Base-by-base conservation (phyloP, 345 rosid species). In the Isatis tinctoria region DNA sequence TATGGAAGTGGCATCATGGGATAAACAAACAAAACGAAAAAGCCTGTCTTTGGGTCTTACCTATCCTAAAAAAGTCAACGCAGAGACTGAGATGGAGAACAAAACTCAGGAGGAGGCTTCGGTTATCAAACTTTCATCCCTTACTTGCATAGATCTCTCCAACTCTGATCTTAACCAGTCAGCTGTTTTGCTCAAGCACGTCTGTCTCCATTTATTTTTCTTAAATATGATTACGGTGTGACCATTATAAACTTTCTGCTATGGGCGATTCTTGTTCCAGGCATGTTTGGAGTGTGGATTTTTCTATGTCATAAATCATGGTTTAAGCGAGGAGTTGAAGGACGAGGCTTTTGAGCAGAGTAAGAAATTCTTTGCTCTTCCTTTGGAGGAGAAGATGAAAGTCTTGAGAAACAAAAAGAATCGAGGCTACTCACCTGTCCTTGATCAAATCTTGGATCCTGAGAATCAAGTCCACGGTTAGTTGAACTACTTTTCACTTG, bases 211-310 rank as follows among this genome's bases (percentile, higher is more conserved):
- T n/a, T n/a, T n/a, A n/a, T n/a, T n/a, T n/a, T n/a, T n/a, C n/a
- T n/a, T n/a, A n/a, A n/a, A n/a, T n/a, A n/a, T n/a, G n/a, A n/a
- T 22, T 22, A 22, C 24, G 24, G 24, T 22, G 24, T 40, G 18
- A 33, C 12, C 1, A 45, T 44, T 28, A 41, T 7, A 18, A 18
- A 40, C 12, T 32, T 17, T 22, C 0, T 6, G 26, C 5, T 54
- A 2, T 43, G 56, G 22, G 37, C 26, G 22, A 27, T 41, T 60
- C 22, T 41, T 43, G 59, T 43, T 69, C 17, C 53, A 90, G 97
- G 90, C 97, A 65, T 93, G 97, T 74, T 69, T 91, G 69, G 98
- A 93, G 74, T 48, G 82, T 63, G 96, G 94, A 47, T 89, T 89
- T 76, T 91, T 93, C 83, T 91, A 93, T 76, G 89, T 93, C 44